Percentiles rank a stretch among this genome's conserved stretches.
These are phyloP conservation scores for Oryza meyeriana DNA, from an alignment of 176 grass and related monocot genomes.

Conservation along the genomic window DNA sequence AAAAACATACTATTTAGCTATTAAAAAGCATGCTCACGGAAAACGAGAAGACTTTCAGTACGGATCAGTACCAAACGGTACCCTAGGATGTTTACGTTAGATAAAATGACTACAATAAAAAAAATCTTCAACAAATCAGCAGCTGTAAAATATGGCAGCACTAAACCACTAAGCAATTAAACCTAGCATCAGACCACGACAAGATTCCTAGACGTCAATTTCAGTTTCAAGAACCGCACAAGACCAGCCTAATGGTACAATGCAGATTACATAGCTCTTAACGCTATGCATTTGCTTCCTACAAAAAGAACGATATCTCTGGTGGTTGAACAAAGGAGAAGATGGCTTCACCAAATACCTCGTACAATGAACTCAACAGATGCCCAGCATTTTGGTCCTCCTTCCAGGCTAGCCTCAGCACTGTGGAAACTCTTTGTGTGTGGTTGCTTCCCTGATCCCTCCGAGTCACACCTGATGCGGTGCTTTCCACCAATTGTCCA, in stretches of 20 bases:
- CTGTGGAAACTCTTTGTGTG: conserved; percentile 41
- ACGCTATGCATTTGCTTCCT: conserved; percentile 19
- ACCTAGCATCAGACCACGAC: neutral
- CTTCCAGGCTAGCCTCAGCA: conserved; percentile 87
- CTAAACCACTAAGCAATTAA: neutral
- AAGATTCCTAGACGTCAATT: neutral
- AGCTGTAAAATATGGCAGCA: neutral
- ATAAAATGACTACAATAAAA: neutral
- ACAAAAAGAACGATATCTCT: conserved; percentile 65
- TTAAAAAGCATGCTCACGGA: no score
- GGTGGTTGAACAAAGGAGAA: conserved; percentile 75
- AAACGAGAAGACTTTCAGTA: no score
- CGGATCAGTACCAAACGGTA: no score
- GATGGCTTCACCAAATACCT: conserved; percentile 76
- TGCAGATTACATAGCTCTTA: neutral
- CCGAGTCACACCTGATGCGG: conserved; percentile 10
- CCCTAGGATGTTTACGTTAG: neutral
- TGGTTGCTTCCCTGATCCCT: conserved; percentile 41
- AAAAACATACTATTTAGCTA: no score
- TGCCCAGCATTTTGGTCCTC: conserved; percentile 71
- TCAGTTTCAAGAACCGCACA: neutral
- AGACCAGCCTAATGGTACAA: conserved; percentile 7
- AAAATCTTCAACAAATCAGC: neutral
- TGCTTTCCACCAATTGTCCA: conserved; percentile 34
- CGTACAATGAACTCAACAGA: conserved; percentile 58